Base-by-base conservation (phyloP, 2,329 filamentous ascomycete species). In the Daldinia sp. region DNA sequence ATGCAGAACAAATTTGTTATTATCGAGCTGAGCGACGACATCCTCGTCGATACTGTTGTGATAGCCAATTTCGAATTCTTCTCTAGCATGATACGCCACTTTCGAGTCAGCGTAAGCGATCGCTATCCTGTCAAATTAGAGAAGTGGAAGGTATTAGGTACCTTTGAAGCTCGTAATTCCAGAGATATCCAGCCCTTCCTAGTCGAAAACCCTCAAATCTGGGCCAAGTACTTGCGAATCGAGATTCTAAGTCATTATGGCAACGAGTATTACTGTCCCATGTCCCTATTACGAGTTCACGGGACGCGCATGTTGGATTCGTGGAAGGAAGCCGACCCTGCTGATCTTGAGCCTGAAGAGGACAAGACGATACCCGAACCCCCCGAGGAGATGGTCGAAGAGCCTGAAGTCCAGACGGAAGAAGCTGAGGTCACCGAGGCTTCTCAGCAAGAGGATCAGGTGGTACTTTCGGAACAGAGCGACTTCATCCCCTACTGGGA, bases 41-140 rank as follows among this genome's bases (percentile, higher is more conserved):
- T 90, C 58, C 84, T 96, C 43, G 91, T 99, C 61, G 95, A 99
- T 75, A 99, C 95, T 0, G 84, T 99, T 37, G 95, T 98, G n/a
- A 83, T 99, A 55, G 95, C 94, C 64, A 99, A 99, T 76, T 99
- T 96, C 72, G 95, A 99, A 77, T 99, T 99, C 81, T 99, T 99
- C 81, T 97, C 93, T 57, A 97, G 93, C 74, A 97, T 96, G 85
- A 91, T 98, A 71, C 90, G 93, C 54, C 91, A 89, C 48, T 97
- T 99, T 76, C 86, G 91, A 52, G 88, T 98, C 69, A 96, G 92
- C 74, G 94, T 97, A 48, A 96, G 94, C 60, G 95, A 98, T 78
- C 88, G 93, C 58, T 98, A 97, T 77, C 95, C 95, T 0, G 91
- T 95, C 55, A 98, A 97, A 77, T 78, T 87, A 58, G 94, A 97